Evolutionary conservation across 2,329 filamentous ascomycete genomes (phyloP).

Genomic region (Colletotrichum sp.): DNA sequence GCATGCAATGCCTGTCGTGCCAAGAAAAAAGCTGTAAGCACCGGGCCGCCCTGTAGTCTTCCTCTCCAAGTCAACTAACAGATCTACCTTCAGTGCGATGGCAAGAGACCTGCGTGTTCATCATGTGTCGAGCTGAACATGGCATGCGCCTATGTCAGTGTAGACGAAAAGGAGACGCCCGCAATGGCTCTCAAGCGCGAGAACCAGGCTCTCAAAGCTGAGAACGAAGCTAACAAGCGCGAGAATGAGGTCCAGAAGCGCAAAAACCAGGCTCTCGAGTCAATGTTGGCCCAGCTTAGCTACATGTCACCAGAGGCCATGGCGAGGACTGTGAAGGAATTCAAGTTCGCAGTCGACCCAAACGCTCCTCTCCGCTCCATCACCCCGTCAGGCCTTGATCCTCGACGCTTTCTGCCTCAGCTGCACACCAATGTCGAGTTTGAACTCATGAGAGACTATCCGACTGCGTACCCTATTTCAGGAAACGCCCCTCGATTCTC

Average conservation of each 20-base stretch:
- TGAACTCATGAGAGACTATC: constrained; percentile 8
- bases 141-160: constrained; percentile 23
- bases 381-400: background rate
- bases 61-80: background rate
- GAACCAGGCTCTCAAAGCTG: constrained; percentile 24
- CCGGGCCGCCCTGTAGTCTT: background rate
- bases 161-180: constrained; percentile 18
- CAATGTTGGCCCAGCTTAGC: constrained; percentile 22
- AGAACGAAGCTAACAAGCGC: background rate
- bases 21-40: constrained; percentile 26
- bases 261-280: background rate
- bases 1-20: constrained; percentile 28
- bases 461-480: constrained; percentile 5
- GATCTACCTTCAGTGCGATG: constrained; percentile 20
- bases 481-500: background rate
- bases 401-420: constrained; percentile 2
- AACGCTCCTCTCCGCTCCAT: constrained; percentile 7
- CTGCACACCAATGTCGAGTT: constrained; percentile 14
- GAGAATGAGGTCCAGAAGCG: constrained; percentile 13
- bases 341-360: constrained; percentile 26
- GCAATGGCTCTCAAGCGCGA: constrained; percentile 16
- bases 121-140: constrained; percentile 18
- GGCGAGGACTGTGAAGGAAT: constrained; percentile 18
- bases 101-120: constrained; percentile 22
- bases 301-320: constrained; percentile 24